Conservation (phyloP, 1,139 yeast species). For the Arxiozyma heterogenica region DNA sequence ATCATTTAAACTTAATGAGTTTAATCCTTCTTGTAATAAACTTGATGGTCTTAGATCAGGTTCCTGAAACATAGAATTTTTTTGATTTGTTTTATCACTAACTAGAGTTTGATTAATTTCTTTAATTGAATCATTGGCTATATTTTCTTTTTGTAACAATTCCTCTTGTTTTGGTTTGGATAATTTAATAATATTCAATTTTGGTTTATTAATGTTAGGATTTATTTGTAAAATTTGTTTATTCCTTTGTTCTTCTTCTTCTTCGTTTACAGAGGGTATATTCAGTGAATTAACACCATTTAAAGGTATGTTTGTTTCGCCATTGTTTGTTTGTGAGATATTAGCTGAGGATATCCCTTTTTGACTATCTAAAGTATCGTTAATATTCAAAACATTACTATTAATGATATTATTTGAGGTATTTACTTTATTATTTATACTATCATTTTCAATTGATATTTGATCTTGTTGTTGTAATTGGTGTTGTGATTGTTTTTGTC, state of each 20-base stretch:
- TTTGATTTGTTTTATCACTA: background rate
- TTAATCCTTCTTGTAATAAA: conserved; percentile 16
- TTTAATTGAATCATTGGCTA: conserved; percentile 5
- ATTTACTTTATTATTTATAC: background rate
- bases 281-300: background rate
- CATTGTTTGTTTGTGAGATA: background rate
- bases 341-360: background rate
- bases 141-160: conserved; percentile 13
- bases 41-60: conserved; percentile 17
- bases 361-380: background rate
- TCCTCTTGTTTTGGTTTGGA: conserved; percentile 23
- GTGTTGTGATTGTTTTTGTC: conserved; percentile 4
- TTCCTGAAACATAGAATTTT: conserved; percentile 1
- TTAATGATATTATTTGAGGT: background rate
- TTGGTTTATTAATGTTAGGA: conserved; percentile 4
- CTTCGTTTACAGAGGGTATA: background rate
- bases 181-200: conserved; percentile 20
- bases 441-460: background rate
- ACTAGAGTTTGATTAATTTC: background rate
- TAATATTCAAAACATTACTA: no score
- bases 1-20: conserved; percentile 10
- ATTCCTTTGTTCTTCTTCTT: background rate
- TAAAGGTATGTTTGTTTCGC: background rate
- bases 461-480: conserved; percentile 4
- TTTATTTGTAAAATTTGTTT: background rate